Evolutionary conservation across 257 asterid genomes (phyloP).

Genomic region (Osmanthus fragrans): DNA sequence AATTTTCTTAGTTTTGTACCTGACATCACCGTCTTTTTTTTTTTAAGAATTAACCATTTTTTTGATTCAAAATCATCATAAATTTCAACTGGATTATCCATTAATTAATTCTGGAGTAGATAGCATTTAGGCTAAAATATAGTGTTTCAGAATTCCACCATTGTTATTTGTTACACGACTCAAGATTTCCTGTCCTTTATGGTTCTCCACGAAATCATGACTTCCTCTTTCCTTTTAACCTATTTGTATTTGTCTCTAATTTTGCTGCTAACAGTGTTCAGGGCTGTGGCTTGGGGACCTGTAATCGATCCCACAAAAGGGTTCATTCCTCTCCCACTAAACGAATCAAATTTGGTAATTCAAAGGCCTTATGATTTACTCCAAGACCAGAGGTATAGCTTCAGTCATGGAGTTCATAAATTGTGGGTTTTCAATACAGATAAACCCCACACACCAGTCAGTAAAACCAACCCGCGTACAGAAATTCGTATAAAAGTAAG

Average conservation of each 20-base stretch:
- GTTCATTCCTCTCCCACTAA: conserved; percentile 13
- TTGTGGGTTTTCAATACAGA: conserved; percentile 19
- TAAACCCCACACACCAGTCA: conserved; percentile 13
- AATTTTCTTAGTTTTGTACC: neutral
- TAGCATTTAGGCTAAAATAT: no score
- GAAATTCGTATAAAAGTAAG: conserved; percentile 16
- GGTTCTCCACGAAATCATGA: neutral
- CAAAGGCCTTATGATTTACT: conserved; percentile 22
- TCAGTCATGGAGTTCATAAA: conserved; percentile 26
- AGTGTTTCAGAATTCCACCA: neutral
- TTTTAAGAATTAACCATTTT: neutral
- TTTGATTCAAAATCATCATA: neutral
- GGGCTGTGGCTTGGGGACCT: neutral
- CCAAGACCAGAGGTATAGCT: conserved; percentile 17
- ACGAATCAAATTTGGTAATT: conserved; percentile 12
- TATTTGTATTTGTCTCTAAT: neutral
- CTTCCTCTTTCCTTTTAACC: neutral
- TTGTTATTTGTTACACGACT: neutral
- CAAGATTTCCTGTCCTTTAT: neutral
- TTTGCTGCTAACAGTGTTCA: neutral
- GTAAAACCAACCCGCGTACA: conserved; percentile 28
- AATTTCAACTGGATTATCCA: neutral
- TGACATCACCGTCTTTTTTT: neutral
- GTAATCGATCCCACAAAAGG: conserved; percentile 16
- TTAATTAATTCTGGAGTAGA: neutral